Evolutionary conservation across 108 stramenopile species (phyloP), one percentile per base, ranked within the genome.

Genomic region (Skeletonema menzelii): DNA sequence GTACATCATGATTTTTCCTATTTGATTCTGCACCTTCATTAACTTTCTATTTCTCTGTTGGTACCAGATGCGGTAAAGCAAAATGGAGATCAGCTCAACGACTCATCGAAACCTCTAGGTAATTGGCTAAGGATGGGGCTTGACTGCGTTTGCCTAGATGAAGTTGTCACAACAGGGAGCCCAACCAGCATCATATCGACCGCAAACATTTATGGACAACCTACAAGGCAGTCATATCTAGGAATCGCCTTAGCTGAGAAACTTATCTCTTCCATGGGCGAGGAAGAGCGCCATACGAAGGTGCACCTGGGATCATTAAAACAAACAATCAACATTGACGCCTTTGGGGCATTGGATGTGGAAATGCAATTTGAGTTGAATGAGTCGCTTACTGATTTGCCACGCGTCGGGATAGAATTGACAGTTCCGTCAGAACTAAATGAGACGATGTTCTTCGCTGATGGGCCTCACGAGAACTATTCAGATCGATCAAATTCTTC

Each of bases 391-490:
- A 30, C 34, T 13, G 75, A 80, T 35, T 65, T 95, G 17, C 87
- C 94, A 4, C 67, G 94, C 56, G 65, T 92, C 8, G 94, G 94
- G 1, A 31, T 91, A 6, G 65, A 80, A 26, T 42, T 92, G 7
- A 26, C 56, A 26, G 67, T 90, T 37, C 72, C 86, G 37, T 26
- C 60, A 26, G 49, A 69, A 3, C 58, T 91, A 22, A 64, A 70
- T 22, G 59, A 84, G 40, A 60, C 82, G n/a, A 57, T 44, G 4
- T 95, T 88, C 65, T 81, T 77, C 61, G 90, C 91, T 12, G 67
- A 82, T 38, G 94, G 94, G 4, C 84, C 85, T 3, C 49, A 77
- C 28, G 94, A 95, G 66, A 88, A 90, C 72, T 95, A 95, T 68
- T 56, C 65, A 24, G 94, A 95, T 63, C 66, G 91, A 38, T 47